A percentile compares a stretch with the other conserved stretches of the same genome.
Evolutionary conservation across 495 filamentous ascomycete species (phyloP).

Genomic region (Aspergillus kassunensis): DNA sequence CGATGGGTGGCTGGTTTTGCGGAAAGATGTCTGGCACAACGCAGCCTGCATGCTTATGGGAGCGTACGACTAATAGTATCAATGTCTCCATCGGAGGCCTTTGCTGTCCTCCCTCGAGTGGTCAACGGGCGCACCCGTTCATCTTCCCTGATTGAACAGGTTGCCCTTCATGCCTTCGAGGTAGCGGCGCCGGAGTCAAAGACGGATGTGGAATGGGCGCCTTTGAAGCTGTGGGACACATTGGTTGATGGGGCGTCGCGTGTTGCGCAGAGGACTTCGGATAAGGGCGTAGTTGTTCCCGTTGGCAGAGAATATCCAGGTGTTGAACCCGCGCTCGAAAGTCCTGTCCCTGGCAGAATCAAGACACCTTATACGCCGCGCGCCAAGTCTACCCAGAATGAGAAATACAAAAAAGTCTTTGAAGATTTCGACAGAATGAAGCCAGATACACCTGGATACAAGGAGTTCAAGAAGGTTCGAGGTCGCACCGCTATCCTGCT

Average conservation of each 20-base stretch:
- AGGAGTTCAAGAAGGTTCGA: constrained; percentile 10
- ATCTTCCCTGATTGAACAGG: constrained; percentile 51
- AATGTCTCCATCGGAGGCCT: constrained; percentile 47
- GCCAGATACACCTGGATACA: constrained; percentile 2
- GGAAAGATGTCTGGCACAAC: constrained; percentile 27
- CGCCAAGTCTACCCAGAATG: constrained; percentile 16
- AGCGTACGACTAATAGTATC: constrained; percentile 70
- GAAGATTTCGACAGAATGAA: constrained; percentile 8
- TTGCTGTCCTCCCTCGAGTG: constrained; percentile 46
- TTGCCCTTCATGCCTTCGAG: constrained; percentile 47
- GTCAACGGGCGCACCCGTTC: constrained; percentile 48
- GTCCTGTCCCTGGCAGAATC: constrained; percentile 9
- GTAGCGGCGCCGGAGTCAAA: constrained; percentile 31
- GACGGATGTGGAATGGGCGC: constrained; percentile 7
- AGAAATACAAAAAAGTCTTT: constrained; percentile 14
- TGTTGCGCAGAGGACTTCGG: constrained; percentile 32
- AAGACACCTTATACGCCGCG: constrained; percentile 22
- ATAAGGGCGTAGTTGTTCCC: constrained; percentile 35
- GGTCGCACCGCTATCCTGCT: constrained; percentile 25
- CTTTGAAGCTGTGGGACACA: constrained; percentile 28
- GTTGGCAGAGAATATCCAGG: constrained; percentile 27
- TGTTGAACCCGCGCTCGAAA: constrained; percentile 22
- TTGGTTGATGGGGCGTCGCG: constrained; percentile 28
- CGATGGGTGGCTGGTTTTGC: constrained; percentile 33
- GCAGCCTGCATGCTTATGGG: constrained; percentile 37